These are phyloP conservation scores for Nannizzia gypsea DNA, from an alignment of 2,329 filamentous ascomycete genomes.

Conservation along the genomic window DNA sequence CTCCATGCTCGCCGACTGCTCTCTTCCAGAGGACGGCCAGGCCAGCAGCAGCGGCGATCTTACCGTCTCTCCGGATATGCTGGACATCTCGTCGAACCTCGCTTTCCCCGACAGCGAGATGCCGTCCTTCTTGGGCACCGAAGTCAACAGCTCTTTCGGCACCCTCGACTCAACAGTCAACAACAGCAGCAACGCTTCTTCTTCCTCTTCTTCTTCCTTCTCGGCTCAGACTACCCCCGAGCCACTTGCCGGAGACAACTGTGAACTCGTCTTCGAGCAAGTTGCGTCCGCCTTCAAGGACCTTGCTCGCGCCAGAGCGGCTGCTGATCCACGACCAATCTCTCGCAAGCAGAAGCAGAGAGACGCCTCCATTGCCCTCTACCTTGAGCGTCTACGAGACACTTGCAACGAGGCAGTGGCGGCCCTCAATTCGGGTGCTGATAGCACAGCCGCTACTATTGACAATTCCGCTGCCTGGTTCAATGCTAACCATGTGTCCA, in stretches of 20 bases:
- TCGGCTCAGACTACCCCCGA: neutral
- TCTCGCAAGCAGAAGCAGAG: conserved; percentile 32
- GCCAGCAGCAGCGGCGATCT: neutral
- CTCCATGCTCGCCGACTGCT: neutral
- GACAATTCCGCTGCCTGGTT: conserved; percentile 2
- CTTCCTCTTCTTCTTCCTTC: too few species aligned
- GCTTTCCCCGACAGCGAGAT: neutral
- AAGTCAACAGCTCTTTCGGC: neutral
- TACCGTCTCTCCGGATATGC: neutral
- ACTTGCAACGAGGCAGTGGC: conserved; percentile 15
- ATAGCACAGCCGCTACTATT: neutral
- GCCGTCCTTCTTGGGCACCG: neutral
- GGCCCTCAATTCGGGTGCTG: conserved; percentile 5
- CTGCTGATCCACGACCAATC: conserved; percentile 23
- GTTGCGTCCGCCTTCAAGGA: conserved; percentile 19
- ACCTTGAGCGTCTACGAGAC: conserved; percentile 29
- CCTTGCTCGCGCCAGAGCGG: conserved; percentile 29
- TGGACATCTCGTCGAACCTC: neutral
- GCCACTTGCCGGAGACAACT: neutral
- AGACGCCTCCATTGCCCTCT: conserved; percentile 32
- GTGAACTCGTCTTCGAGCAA: conserved; percentile 10
- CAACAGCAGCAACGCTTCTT: too few species aligned
- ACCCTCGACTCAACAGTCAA: neutral
- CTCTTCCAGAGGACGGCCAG: neutral
- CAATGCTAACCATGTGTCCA: conserved; percentile 5